Conservation (phyloP, 345 rosid genomes). For the Salix udensis region DNA sequence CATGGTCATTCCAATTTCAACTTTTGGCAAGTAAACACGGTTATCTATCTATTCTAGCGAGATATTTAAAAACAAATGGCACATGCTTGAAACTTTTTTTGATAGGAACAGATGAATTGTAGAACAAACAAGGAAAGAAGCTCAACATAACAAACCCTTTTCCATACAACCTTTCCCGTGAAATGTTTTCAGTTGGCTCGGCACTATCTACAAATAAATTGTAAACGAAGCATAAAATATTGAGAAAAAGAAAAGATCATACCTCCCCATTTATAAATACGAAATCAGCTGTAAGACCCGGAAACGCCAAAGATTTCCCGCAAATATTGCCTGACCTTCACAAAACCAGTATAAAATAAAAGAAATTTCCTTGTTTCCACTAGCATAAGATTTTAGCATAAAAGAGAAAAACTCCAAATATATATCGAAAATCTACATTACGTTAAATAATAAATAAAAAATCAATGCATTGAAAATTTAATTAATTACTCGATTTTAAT, state of each 20-base stretch:
- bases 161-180: conserved; percentile 15
- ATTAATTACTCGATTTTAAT: too few relatives aligned
- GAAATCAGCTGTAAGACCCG: too few relatives aligned
- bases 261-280: conserved; percentile 1
- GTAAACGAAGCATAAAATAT: neutral
- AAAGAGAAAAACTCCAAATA: neutral
- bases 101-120: too few relatives aligned
- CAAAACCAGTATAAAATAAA: neutral
- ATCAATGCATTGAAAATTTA: too few relatives aligned
- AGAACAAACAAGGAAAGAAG: neutral
- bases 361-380: too few relatives aligned
- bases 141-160: conserved; percentile 4
- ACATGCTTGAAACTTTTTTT: too few relatives aligned
- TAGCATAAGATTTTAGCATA: too few relatives aligned
- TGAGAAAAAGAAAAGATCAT: neutral
- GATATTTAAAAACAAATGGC: neutral
- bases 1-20: too few relatives aligned
- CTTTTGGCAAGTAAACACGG: too few relatives aligned
- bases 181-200: neutral
- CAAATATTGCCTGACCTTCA: conserved; percentile 12
- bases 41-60: too few relatives aligned
- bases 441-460: too few relatives aligned
- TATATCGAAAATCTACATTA: neutral
- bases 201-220: too few relatives aligned
- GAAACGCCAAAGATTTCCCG: conserved; percentile 8